A percentile compares a stretch with the other conserved stretches of the same genome.
These are phyloP conservation scores for Salix koriyanagi DNA, from an alignment of 345 rosid genomes.

Conservation along the genomic window DNA sequence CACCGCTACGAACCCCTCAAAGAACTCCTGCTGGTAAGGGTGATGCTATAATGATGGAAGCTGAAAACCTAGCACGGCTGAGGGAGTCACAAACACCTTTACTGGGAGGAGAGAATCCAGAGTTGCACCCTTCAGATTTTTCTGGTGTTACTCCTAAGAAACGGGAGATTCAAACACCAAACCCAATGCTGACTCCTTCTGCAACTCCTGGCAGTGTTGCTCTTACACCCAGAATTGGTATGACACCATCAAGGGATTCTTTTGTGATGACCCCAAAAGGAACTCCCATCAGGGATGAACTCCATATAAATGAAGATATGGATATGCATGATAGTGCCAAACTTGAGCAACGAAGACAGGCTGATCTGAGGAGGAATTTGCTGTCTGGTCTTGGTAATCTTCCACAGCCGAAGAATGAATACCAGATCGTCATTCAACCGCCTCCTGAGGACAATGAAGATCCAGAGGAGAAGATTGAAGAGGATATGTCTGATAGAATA, in stretches of 20 bases:
- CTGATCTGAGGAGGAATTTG: slow-evolving; percentile 73
- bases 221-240: slow-evolving; percentile 79
- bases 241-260: slow-evolving; percentile 93
- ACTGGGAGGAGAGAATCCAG: slow-evolving; percentile 96
- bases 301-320: slow-evolving; percentile 89
- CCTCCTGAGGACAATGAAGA: slow-evolving; percentile 82
- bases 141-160: slow-evolving; percentile 96
- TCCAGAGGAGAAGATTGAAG: slow-evolving; percentile 89
- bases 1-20: slow-evolving; percentile 87
- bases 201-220: slow-evolving; percentile 83
- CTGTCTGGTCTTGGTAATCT: slow-evolving; percentile 69
- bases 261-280: slow-evolving; percentile 85
- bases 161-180: slow-evolving; percentile 85
- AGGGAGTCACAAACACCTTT: slow-evolving; percentile 98
- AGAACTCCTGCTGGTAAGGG: slow-evolving; percentile 97
- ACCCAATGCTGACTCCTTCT: slow-evolving; percentile 85
- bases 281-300: slow-evolving; percentile 96
- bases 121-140: slow-evolving; percentile 97
- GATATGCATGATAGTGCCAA: slow-evolving; percentile 69
- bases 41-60: slow-evolving; percentile 99
- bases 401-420: slow-evolving; percentile 95
- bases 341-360: slow-evolving; percentile 66
- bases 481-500: slow-evolving; percentile 94
- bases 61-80: slow-evolving; percentile 91
- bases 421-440: slow-evolving; percentile 79